phyloP scores from a whole-genome alignment of 75 land plant species.

The Ceratopteris richardii region DNA sequence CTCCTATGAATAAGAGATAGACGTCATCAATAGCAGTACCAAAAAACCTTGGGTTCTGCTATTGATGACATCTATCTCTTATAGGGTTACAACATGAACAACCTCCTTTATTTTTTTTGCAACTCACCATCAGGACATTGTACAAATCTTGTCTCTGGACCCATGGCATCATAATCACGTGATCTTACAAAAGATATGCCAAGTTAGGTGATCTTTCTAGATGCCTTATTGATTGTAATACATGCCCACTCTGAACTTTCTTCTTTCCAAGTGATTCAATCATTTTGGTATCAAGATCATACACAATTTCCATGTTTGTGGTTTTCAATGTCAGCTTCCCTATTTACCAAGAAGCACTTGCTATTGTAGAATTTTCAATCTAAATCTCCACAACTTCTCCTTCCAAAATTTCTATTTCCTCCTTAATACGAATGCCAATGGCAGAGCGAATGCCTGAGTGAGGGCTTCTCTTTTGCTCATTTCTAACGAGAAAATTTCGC shows the following conservation, averaged over 20 bases:
- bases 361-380: slow-evolving; percentile 66
- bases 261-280: slow-evolving; percentile 47
- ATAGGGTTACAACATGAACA: slow-evolving; percentile 86
- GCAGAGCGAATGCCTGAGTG: slow-evolving; percentile 74
- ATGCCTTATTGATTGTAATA: slow-evolving; percentile 81
- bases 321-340: slow-evolving; percentile 89
- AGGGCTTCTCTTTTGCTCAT: slow-evolving; percentile 96
- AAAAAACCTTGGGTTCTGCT: slow-evolving; percentile 97
- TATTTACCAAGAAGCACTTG: slow-evolving; percentile 72
- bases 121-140: slow-evolving; percentile 96
- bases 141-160: slow-evolving; percentile 84
- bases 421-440: slow-evolving; percentile 89
- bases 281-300: slow-evolving; percentile 81
- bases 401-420: slow-evolving; percentile 90
- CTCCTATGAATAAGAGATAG: slow-evolving; percentile 70
- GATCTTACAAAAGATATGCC: slow-evolving; percentile 81
- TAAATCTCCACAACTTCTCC: slow-evolving; percentile 94
- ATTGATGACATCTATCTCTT: slow-evolving; percentile 96
- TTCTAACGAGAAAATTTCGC: slow-evolving; percentile 85
- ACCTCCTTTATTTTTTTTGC: slow-evolving; percentile 91
- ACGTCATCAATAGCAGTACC: slow-evolving; percentile 28
- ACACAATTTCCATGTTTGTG: slow-evolving; percentile 97
- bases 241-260: slow-evolving; percentile 97
- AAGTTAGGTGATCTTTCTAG: slow-evolving; percentile 86
- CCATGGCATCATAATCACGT: slow-evolving; percentile 88